These are phyloP conservation scores for Crotalaria pallida DNA, from an alignment of 306 rosid genomes.

Conservation along the genomic window DNA sequence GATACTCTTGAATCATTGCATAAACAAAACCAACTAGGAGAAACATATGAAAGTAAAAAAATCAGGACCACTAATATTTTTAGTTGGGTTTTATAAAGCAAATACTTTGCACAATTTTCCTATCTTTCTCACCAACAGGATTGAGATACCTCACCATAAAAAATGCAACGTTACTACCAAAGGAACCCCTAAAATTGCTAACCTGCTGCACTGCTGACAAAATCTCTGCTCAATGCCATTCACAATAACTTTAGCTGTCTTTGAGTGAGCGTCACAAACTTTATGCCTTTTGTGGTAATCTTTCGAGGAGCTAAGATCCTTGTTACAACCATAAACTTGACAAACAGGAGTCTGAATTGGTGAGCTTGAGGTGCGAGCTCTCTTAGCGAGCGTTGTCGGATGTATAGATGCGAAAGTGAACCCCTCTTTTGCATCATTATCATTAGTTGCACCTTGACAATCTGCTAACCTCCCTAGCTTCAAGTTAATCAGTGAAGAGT, in stretches of 20 bases:
- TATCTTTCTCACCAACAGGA: background rate
- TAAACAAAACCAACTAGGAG: background rate
- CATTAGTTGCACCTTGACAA: slow-evolving; percentile 28
- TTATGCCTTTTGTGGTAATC: slow-evolving; percentile 78
- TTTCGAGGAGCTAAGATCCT: slow-evolving; percentile 71
- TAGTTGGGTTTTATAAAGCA: background rate
- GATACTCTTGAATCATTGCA: background rate
- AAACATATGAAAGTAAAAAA: slow-evolving; percentile 6
- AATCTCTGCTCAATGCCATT: slow-evolving; percentile 77
- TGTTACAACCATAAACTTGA: slow-evolving; percentile 72
- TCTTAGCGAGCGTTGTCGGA: slow-evolving; percentile 30
- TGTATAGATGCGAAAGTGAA: slow-evolving; percentile 21
- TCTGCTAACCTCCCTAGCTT: slow-evolving; percentile 63
- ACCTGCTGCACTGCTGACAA: slow-evolving; percentile 95
- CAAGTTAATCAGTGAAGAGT: slow-evolving; percentile 52
- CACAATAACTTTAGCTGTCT: slow-evolving; percentile 69
- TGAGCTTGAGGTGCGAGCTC: slow-evolving; percentile 41
- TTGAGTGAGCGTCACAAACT: slow-evolving; percentile 85
- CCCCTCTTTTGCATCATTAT: slow-evolving; percentile 24
- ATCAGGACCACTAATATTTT: background rate
- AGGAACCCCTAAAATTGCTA: background rate
- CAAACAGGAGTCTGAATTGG: slow-evolving; percentile 48
- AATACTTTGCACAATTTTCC: background rate
- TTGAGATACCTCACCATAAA: background rate
- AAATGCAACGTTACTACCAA: background rate